Base-by-base conservation (phyloP, 495 filamentous ascomycete genomes). In the Neurospora sublineolata region DNA sequence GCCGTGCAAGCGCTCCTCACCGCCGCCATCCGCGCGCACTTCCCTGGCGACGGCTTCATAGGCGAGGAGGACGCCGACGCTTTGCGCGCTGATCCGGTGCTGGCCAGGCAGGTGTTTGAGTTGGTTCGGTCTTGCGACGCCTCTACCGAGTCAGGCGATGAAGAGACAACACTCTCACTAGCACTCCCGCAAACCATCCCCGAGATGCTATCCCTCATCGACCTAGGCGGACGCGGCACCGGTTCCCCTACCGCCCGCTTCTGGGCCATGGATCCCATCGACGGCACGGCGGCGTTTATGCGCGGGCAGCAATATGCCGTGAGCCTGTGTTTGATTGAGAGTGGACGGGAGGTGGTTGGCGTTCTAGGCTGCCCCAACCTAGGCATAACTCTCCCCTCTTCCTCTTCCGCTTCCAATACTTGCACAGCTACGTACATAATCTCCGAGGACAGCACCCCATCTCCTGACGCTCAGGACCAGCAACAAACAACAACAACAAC, bases 251-350 rank as follows among this genome's bases (percentile, higher is more conserved):
- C 75, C 1, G 80, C 80, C 2, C 79, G 86, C n/a, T 79, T 84
- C 23, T 90, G 88, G 88, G 83, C 85, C 9, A 76, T 90, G 27
- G 88, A 90, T 75, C 88, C 88, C 1, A 85, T 90, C 14, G 88
- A 90, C 69, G 88, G 88, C 38, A 90, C 88, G 4, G 84, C 83
- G 3, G 84, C 84, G 6, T 90, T 86, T 71, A 82, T 90, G 68
- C 77, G 78, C 40, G 83, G 83, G 10, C 83, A 85, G 75, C 88
- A 90, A 74, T 90, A 89, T 70, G 87, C 84, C 2, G 85, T 90
- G 2, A 85, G 83, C 68, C 78, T 89, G 12, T 82, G 83, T 5
- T 77, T 90, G 42, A 74, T 89, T 3, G 83, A 85, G 64, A 80
- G 86, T 30, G 87, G 87, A 0, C 27, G 74, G 40, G 86, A 89